Percentiles rank a stretch among this genome's conserved stretches.
Conservation (phyloP, 768 basidiomycete genomes). For the Leccinellum rugosiceps region DNA sequence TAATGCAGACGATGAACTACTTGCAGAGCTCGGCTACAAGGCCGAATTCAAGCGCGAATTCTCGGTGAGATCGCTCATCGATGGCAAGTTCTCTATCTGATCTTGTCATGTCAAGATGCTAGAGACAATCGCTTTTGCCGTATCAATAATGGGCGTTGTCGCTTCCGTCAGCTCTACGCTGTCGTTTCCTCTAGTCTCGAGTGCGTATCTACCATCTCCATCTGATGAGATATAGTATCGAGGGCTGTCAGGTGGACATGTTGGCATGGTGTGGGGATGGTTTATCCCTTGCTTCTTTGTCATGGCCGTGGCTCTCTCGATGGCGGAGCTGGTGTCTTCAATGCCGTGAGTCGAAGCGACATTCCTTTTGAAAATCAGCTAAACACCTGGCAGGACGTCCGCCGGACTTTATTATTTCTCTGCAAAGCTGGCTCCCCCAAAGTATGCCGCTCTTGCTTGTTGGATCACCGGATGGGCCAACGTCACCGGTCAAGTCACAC, state of each 20-base stretch:
- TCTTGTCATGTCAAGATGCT: constrained; percentile 33
- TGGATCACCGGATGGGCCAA: constrained; percentile 67
- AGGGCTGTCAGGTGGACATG: constrained; percentile 55
- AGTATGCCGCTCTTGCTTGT: constrained; percentile 59
- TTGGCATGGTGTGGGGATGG: constrained; percentile 78
- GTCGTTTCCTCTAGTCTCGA: constrained; percentile 58
- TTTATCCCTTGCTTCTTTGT: constrained; percentile 69
- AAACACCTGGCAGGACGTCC: constrained; percentile 50
- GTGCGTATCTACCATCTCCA: constrained; percentile 30
- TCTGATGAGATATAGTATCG: background rate
- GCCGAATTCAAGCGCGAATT: constrained; percentile 74
- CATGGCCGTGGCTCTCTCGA: constrained; percentile 59
- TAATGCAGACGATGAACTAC: constrained; percentile 51
- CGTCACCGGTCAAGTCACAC: constrained; percentile 64
- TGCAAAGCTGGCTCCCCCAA: constrained; percentile 64
- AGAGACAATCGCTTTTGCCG: constrained; percentile 63
- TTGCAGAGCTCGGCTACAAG: constrained; percentile 68
- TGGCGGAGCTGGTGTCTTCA: constrained; percentile 69
- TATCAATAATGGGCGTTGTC: constrained; percentile 71
- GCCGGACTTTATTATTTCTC: constrained; percentile 80
- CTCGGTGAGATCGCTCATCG: constrained; percentile 42
- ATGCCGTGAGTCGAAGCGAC: constrained; percentile 58
- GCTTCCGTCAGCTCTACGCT: constrained; percentile 66
- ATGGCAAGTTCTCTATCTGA: background rate
- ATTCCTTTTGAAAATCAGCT: background rate